Evolutionary conservation across 805 yeast species (phyloP).

Genomic region (Candida anglica): DNA sequence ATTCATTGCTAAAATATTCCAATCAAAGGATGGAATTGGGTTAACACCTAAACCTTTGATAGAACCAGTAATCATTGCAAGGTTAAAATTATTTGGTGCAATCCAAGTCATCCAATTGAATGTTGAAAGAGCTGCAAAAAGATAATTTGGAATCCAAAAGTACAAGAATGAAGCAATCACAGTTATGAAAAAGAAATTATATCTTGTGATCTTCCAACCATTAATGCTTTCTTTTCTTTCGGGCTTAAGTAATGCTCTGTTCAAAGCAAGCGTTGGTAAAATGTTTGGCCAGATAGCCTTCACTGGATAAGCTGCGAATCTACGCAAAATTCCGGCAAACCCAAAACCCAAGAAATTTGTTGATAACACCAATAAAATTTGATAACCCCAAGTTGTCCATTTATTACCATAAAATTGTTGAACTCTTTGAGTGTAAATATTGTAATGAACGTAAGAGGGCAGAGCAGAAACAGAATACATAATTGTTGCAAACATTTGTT

Average conservation of each 20-base stretch:
- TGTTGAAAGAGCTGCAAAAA: conserved; percentile 37
- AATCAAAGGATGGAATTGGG: conserved; percentile 52
- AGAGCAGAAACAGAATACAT: conserved; percentile 30
- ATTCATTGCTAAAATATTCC: conserved; percentile 32
- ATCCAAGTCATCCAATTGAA: conserved; percentile 62
- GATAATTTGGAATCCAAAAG: conserved; percentile 44
- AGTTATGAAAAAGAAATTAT: conserved; percentile 23
- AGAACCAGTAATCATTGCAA: conserved; percentile 48
- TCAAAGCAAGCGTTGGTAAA: conserved; percentile 44
- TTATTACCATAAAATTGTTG: conserved; percentile 21
- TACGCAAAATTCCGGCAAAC: conserved; percentile 43
- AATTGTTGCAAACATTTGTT: conserved; percentile 60
- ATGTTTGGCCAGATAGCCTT: conserved; percentile 25
- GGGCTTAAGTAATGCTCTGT: conserved; percentile 39
- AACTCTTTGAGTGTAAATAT: conserved; percentile 18
- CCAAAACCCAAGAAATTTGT: conserved; percentile 55
- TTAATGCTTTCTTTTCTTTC: conserved; percentile 18
- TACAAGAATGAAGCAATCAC: conserved; percentile 31
- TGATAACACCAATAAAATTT: conserved; percentile 41
- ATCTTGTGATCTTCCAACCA: conserved; percentile 23
- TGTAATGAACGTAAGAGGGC: conserved; percentile 15
- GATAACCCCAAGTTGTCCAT: conserved; percentile 37
- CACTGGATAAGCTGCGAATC: conserved; percentile 24
- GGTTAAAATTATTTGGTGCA: conserved; percentile 43
- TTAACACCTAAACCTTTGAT: conserved; percentile 46